These are phyloP conservation scores for Linum usitatissimum DNA, from an alignment of 345 rosid genomes.

Conservation along the genomic window DNA sequence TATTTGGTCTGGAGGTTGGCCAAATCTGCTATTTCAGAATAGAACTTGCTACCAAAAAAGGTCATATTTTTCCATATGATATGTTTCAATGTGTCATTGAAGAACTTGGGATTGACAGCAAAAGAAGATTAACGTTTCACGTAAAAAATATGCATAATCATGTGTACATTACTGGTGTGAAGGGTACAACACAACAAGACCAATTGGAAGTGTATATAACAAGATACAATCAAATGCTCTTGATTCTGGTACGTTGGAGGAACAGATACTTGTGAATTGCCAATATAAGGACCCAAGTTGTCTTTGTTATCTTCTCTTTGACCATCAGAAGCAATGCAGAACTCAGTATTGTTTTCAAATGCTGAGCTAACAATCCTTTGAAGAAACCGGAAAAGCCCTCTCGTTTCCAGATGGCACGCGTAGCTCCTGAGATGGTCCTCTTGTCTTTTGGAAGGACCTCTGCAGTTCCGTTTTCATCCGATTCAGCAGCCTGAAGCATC, in stretches of 20 bases:
- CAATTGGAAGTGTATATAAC: background rate
- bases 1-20: no score
- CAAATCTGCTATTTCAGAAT: no score
- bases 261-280: constrained; percentile 19
- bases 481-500: constrained; percentile 22
- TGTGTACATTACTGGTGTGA: no score
- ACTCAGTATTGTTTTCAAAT: constrained; percentile 24
- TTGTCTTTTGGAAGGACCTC: constrained; percentile 4
- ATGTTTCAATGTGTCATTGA: no score
- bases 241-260: constrained; percentile 25
- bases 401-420: constrained; percentile 16
- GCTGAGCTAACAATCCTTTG: constrained; percentile 23
- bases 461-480: constrained; percentile 13
- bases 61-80: no score
- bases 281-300: constrained; percentile 19
- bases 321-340: constrained; percentile 24
- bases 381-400: constrained; percentile 24
- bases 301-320: constrained; percentile 21
- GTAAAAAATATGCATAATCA: no score
- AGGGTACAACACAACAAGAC: no score
- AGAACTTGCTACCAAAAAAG: no score
- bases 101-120: no score
- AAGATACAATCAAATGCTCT: constrained; percentile 20
- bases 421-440: constrained; percentile 11
- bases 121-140: no score